These are phyloP conservation scores for Gossypioides kirkii DNA, from an alignment of 345 rosid genomes.

Conservation along the genomic window DNA sequence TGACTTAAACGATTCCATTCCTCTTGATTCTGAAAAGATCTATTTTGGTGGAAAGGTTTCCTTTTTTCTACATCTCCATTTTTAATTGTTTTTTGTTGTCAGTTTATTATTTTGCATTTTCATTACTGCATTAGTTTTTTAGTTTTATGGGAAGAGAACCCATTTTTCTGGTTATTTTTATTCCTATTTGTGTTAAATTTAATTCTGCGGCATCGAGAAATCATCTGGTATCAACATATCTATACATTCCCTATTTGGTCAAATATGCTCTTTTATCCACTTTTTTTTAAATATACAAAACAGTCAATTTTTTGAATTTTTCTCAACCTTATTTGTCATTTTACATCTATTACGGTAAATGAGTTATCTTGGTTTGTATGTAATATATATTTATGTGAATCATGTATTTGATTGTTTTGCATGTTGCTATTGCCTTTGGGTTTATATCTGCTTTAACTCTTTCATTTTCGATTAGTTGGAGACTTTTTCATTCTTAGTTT, in stretches of 20 bases:
- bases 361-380: not conserved
- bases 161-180: no score
- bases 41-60: slow-evolving; percentile 64
- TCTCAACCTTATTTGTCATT: not conserved
- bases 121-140: no score
- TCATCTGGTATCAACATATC: no score
- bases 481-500: slow-evolving; percentile 19
- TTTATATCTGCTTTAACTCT: not conserved
- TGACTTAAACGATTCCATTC: slow-evolving; percentile 48
- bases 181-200: no score
- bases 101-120: no score
- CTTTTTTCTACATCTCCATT: not conserved
- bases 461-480: slow-evolving; percentile 9
- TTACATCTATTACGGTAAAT: not conserved
- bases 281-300: no score
- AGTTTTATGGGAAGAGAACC: no score
- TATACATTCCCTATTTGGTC: no score
- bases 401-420: not conserved
- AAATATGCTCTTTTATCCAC: no score
- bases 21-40: slow-evolving; percentile 73
- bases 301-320: not conserved
- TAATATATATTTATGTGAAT: not conserved
- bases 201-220: no score
- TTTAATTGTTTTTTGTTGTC: no score
- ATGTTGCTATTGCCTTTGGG: slow-evolving; percentile 14